Percentiles rank a stretch among this genome's conserved stretches.
Evolutionary conservation across 2,329 filamentous ascomycete species (phyloP).

Genomic region (Pseudodiploospora longispora): DNA sequence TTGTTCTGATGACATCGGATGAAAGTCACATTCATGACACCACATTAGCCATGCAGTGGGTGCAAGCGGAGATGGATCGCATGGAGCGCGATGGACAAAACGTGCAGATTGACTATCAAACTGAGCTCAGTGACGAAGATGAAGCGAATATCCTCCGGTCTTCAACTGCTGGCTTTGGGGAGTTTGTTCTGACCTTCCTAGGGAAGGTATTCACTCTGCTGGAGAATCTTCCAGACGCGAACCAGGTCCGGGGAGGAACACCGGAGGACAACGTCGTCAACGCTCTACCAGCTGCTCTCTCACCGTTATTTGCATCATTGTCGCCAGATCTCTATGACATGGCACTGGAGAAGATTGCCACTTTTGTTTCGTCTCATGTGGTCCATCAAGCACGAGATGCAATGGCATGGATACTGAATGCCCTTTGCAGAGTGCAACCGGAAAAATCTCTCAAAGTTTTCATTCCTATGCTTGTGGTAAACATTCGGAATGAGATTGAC

Average conservation of each 20-base stretch:
- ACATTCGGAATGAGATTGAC: slow-evolving; percentile 93
- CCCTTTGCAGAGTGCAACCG: slow-evolving; percentile 89
- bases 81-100: slow-evolving; percentile 84
- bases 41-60: slow-evolving; percentile 80
- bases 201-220: slow-evolving; percentile 92
- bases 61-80: slow-evolving; percentile 85
- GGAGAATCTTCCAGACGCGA: slow-evolving; percentile 89
- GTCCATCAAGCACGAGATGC: slow-evolving; percentile 95
- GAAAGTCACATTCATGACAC: slow-evolving; percentile 62
- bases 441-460: slow-evolving; percentile 88
- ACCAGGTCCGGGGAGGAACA: slow-evolving; percentile 78
- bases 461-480: slow-evolving; percentile 80
- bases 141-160: slow-evolving; percentile 85
- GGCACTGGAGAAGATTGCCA: slow-evolving; percentile 81
- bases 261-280: slow-evolving; percentile 98
- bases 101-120: slow-evolving; percentile 76
- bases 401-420: slow-evolving; percentile 97
- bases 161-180: slow-evolving; percentile 86
- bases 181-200: slow-evolving; percentile 84
- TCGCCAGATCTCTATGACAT: slow-evolving; percentile 92
- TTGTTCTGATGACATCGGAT: slow-evolving; percentile 61
- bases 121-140: slow-evolving; percentile 74
- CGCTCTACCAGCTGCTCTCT: slow-evolving; percentile 82
- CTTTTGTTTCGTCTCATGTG: slow-evolving; percentile 88
- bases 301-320: slow-evolving; percentile 80